phyloP scores from a whole-genome alignment of 352 stramenopile species.

The Globisporangium spinosum region DNA sequence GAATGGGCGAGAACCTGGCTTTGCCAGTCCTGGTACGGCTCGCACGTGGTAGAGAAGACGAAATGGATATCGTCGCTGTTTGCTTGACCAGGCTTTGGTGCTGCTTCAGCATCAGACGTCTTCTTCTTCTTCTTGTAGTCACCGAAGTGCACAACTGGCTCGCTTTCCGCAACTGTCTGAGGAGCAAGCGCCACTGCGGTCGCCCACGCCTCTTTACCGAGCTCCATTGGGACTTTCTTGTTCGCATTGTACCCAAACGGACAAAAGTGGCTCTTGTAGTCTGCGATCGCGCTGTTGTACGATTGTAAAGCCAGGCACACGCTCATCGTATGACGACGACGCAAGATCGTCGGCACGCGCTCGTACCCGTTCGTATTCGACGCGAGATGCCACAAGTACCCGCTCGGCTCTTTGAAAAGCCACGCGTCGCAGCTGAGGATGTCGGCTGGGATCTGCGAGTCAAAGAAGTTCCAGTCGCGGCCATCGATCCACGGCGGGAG shows the following conservation, averaged over 20 bases:
- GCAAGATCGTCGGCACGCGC: constrained; percentile 71
- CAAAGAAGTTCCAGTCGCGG: constrained; percentile 70
- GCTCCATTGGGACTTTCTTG: constrained; percentile 59
- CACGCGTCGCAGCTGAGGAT: constrained; percentile 75
- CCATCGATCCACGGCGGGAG: constrained; percentile 78
- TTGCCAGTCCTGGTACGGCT: constrained; percentile 64
- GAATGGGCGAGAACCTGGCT: constrained; percentile 65
- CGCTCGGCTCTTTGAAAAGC: constrained; percentile 52
- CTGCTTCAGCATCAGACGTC: not conserved
- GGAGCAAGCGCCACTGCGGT: constrained; percentile 47
- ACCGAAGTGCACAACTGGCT: constrained; percentile 39
- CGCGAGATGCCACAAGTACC: constrained; percentile 67
- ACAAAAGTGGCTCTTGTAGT: constrained; percentile 50
- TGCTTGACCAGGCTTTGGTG: constrained; percentile 25
- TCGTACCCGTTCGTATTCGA: constrained; percentile 75
- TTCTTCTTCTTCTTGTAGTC: constrained; percentile 45
- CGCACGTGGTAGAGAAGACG: constrained; percentile 69
- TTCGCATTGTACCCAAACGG: constrained; percentile 70
- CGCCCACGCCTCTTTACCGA: constrained; percentile 32
- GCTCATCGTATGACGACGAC: constrained; percentile 69
- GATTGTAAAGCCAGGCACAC: constrained; percentile 61
- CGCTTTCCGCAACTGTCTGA: constrained; percentile 24
- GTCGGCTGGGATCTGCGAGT: constrained; percentile 48
- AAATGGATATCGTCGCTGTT: constrained; percentile 71
- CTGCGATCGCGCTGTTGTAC: constrained; percentile 65